Evolutionary conservation across 1,139 yeast genomes (phyloP), one percentile per base, ranked within the genome.

Genomic region (Taphrina betulina): DNA sequence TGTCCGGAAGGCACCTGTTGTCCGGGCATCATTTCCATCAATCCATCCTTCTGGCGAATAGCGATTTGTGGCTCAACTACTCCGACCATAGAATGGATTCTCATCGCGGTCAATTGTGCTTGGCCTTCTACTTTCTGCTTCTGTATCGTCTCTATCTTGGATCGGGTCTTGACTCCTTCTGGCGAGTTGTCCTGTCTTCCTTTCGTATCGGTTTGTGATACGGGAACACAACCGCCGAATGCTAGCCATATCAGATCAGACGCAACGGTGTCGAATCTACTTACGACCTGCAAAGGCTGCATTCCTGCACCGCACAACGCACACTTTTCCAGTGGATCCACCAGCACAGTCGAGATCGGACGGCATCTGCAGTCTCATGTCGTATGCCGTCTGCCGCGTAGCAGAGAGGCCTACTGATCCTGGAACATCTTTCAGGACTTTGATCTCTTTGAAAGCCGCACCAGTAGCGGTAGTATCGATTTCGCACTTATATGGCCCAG

Each of bases 1-100:
- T 50, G 45, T 8, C 54, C 54, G 16, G 20, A 33, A 22, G 54
- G 54, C 46, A 50, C 45, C 7, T 41, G 8, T 17, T 50, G 54
- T 2, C 45, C 45, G 5, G 54, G 54, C 54, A 50, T 50, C 54
- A 50, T 50, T 24, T 40, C 46, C 54, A 50, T 50, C 40, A 50
- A 23, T n/a, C 54, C 54, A 16, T 50, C 54, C 46, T 50, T 50
- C 20, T 50, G 54, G 16, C 54, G 29, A n/a, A 33, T 35, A 16
- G 54, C 54, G n/a, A 50, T 29, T 36, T 38, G 44, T 16, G 46
- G 46, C 29, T 50, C 44, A 24, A 42, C 46, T 20, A 50, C 54
- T 12, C 54, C 54, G 26, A 50, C 54, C 5, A 37, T 16, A 12
- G 37, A 38, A 8, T 8, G 14, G 31, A 50, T 40, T 17, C 40